Evolutionary conservation across 495 filamentous ascomycete genomes (phyloP), one percentile per base, ranked within the genome.

Genomic region (Neurospora terricola): DNA sequence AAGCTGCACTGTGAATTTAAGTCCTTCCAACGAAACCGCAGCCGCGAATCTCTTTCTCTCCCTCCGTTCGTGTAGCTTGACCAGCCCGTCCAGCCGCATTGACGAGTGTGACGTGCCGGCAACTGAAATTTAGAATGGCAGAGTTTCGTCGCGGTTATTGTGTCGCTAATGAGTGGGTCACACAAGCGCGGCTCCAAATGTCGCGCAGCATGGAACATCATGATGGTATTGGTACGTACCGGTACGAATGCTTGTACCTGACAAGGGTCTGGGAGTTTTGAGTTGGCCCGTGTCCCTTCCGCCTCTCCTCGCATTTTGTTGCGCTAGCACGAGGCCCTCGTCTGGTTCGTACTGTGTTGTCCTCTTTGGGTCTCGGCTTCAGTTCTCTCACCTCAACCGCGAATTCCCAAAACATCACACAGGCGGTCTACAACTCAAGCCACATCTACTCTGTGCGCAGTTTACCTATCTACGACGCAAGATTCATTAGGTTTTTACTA

Each of bases 91-190:
- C 43, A 23, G 48, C 48, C 48, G 54, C 54, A 62, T 62, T 30
- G 12, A 62, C 54, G 54, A 62, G 27, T 30, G 23, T 16, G 48
- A 59, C 23, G 23, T 59, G 23, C 48, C 48, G 48, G 48, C 23
- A 59, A 59, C 48, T 30, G 48, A 59, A 59, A 27, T 59, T 16
- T 59, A 6, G 48, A 30, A 27, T 54, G 45, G 45, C 45, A 45
- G 40, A 48, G 45, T 54, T 72, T 37, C 70, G 71, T 30, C 70
- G 73, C 72, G 74, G 74, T 66, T 77, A 45, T 73, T 73, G 72
- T 69, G 73, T 75, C 69, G 69, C 54, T 75, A n/a, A 59, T 2
- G 18, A 36, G 39, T 71, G 54, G 69, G 69, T 34, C 71, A 42
- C 39, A 54, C 54, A 27, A 62, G 70, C 38, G 74, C 72, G 72